phyloP scores from a whole-genome alignment of 1,139 yeast species.

The Suhomyces yuchorum region DNA sequence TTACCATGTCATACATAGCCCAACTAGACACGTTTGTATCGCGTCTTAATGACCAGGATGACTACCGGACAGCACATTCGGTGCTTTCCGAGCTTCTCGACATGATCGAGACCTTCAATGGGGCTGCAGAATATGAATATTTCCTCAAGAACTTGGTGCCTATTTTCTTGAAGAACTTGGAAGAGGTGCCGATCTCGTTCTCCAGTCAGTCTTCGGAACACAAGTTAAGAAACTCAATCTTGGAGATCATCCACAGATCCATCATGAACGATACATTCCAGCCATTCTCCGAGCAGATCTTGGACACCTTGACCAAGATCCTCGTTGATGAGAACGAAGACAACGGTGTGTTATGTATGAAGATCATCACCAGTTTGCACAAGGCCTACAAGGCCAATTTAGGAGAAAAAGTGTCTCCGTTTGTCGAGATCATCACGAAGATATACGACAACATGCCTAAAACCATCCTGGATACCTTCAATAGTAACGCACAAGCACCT shows the following conservation, averaged over 20 bases:
- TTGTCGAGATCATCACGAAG: slow-evolving; percentile 72
- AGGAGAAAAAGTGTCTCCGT: slow-evolving; percentile 74
- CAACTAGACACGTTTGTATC: slow-evolving; percentile 64
- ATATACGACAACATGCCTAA: slow-evolving; percentile 81
- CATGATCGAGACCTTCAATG: slow-evolving; percentile 79
- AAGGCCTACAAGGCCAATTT: slow-evolving; percentile 76
- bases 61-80: slow-evolving; percentile 61
- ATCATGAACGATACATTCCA: slow-evolving; percentile 83
- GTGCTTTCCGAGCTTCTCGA: slow-evolving; percentile 82
- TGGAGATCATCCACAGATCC: slow-evolving; percentile 80
- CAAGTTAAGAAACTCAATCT: slow-evolving; percentile 69
- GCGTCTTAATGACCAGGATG: slow-evolving; percentile 57
- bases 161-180: slow-evolving; percentile 58
- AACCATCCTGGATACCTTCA: slow-evolving; percentile 69
- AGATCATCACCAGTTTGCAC: slow-evolving; percentile 84
- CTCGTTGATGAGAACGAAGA: slow-evolving; percentile 87
- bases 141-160: slow-evolving; percentile 66
- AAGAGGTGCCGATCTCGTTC: slow-evolving; percentile 74
- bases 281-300: slow-evolving; percentile 63
- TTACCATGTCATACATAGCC: slow-evolving; percentile 33
- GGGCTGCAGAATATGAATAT: slow-evolving; percentile 75
- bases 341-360: slow-evolving; percentile 90
- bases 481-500: slow-evolving; percentile 4
- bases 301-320: slow-evolving; percentile 61
- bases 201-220: slow-evolving; percentile 64